Percentiles rank a stretch among this genome's conserved stretches.
Conservation (phyloP, 106 monocot genomes). For the Gastrodia elata region DNA sequence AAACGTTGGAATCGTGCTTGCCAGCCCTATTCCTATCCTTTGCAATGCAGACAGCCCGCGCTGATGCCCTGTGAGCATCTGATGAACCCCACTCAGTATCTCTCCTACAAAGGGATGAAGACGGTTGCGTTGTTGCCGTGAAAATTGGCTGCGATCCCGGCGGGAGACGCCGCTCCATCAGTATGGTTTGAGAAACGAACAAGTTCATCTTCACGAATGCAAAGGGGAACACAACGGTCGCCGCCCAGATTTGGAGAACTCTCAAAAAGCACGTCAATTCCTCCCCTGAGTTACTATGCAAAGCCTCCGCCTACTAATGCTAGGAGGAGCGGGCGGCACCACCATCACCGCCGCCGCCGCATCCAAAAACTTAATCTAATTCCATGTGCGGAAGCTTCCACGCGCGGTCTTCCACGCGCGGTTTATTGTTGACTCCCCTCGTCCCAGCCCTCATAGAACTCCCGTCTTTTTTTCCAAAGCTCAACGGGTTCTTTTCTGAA, state of each 20-base stretch:
- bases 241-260: slow-evolving; percentile 52
- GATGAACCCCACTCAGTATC: slow-evolving; percentile 20
- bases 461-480: too few relatives aligned
- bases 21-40: slow-evolving; percentile 30
- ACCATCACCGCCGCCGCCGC: too few relatives aligned
- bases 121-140: slow-evolving; percentile 20
- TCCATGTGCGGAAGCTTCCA: too few relatives aligned
- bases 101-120: slow-evolving; percentile 34
- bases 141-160: slow-evolving; percentile 35
- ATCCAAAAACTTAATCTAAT: too few relatives aligned
- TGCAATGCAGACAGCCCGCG: slow-evolving; percentile 38
- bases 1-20: slow-evolving; percentile 26
- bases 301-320: slow-evolving; percentile 34
- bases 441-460: too few relatives aligned
- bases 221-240: slow-evolving; percentile 31
- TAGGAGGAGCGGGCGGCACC: too few relatives aligned
- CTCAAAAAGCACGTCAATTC: slow-evolving; percentile 40
- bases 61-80: slow-evolving; percentile 26
- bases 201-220: slow-evolving; percentile 41
- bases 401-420: too few relatives aligned
- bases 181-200: slow-evolving; percentile 36
- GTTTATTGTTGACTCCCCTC: too few relatives aligned
- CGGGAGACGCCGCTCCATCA: slow-evolving; percentile 38
- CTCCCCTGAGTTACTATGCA: slow-evolving; percentile 53
- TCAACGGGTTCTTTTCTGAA: too few relatives aligned